Evolutionary conservation across 495 filamentous ascomycete species (phyloP).

Genomic region (Xylaria cubensis): DNA sequence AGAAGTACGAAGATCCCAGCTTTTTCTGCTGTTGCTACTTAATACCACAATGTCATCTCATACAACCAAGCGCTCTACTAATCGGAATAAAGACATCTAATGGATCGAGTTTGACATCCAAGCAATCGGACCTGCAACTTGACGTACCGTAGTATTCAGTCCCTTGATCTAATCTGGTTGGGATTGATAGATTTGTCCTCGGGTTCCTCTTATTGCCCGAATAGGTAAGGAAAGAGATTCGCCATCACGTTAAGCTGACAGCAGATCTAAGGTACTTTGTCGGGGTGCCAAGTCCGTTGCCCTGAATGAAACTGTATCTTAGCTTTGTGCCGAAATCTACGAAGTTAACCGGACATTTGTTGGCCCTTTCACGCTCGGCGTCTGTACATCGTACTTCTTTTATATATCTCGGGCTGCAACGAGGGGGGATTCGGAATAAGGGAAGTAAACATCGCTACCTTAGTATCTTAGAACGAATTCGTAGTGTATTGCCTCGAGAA

Average conservation of each 20-base stretch:
- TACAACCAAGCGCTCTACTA: not conserved
- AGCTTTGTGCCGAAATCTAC: conserved; percentile 1
- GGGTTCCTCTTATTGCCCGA: conserved; percentile 12
- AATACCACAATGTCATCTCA: not conserved
- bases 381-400: not conserved
- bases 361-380: not conserved
- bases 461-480: not conserved
- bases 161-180: conserved; percentile 15
- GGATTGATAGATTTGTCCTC: not conserved
- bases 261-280: conserved; percentile 7
- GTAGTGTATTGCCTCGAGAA: conserved; percentile 2
- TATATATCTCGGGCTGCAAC: not conserved
- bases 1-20: not conserved
- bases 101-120: not conserved
- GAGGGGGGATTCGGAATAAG: too few relatives aligned
- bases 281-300: conserved; percentile 8
- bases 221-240: conserved; percentile 14
- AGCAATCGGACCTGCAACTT: conserved; percentile 7
- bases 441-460: not conserved
- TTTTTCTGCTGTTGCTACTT: not conserved
- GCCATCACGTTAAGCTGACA: conserved; percentile 4
- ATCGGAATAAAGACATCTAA: conserved; percentile 2
- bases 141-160: not conserved
- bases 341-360: not conserved
- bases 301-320: not conserved